phyloP scores from a whole-genome alignment of 345 rosid genomes.

The Leavenworthia alabamica region DNA sequence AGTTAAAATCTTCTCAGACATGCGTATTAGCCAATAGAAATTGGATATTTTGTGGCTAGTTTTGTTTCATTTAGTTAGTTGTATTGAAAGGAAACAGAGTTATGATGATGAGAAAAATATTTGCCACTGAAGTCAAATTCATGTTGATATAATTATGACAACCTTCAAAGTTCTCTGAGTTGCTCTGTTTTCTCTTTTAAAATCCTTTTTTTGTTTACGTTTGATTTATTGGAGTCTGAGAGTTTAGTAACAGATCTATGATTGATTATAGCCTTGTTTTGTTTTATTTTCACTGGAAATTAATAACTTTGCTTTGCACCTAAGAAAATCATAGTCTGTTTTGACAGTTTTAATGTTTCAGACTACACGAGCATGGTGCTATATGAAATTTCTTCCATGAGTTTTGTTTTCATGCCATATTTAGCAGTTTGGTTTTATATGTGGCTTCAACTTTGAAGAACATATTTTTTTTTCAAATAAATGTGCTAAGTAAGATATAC shows the following conservation, averaged over 20 bases:
- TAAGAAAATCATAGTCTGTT: constrained; percentile 32
- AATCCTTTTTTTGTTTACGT: neutral
- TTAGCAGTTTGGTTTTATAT: neutral
- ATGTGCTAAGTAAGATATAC: too few relatives aligned
- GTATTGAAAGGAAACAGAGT: constrained; percentile 6
- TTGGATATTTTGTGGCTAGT: neutral
- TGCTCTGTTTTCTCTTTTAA: constrained; percentile 17
- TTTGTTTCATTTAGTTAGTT: neutral
- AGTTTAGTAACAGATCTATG: too few relatives aligned
- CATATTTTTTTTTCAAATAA: neutral
- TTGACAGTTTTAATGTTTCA: constrained; percentile 23
- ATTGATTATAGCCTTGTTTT: too few relatives aligned
- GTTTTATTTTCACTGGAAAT: neutral
- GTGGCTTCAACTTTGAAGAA: constrained; percentile 8
- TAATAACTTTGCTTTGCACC: neutral
- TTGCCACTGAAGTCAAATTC: constrained; percentile 26
- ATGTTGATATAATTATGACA: constrained; percentile 24
- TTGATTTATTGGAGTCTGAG: too few relatives aligned
- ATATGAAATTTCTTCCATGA: constrained; percentile 7
- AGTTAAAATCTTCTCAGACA: too few relatives aligned
- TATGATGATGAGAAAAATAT: constrained; percentile 26
- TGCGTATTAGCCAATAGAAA: too few relatives aligned
- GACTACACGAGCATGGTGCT: constrained; percentile 38
- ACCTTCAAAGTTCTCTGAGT: constrained; percentile 40
- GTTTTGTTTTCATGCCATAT: constrained; percentile 1